Conservation (phyloP, 192 early-diverging fungal genomes). For the Jimgerdemannia flammicorona region DNA sequence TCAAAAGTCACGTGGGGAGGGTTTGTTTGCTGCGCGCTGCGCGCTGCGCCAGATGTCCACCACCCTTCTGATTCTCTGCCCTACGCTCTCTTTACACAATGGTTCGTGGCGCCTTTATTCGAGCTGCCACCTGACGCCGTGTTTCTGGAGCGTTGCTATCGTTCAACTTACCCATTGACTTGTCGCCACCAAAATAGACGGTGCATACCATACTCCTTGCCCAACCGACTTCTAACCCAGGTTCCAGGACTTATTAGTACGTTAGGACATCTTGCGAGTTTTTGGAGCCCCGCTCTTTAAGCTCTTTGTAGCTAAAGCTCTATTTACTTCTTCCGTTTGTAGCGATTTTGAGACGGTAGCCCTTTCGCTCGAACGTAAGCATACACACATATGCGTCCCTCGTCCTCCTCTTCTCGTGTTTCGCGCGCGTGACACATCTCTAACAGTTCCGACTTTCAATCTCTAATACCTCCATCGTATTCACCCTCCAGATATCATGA, state of each 20-base stretch:
- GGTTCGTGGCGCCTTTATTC: no score
- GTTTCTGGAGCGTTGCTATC: no score
- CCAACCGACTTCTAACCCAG: not conserved
- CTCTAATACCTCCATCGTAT: not conserved
- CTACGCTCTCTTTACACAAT: no score
- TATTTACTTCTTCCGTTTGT: not conserved
- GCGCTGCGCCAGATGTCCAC: no score
- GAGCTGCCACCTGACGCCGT: no score
- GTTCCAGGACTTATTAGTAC: conserved; percentile 3
- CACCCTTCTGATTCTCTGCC: no score
- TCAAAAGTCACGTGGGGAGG: not conserved
- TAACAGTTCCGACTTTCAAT: not conserved
- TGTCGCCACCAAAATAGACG: not conserved
- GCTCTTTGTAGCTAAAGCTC: not conserved
- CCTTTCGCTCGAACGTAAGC: conserved; percentile 1
- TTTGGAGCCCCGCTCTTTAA: not conserved
- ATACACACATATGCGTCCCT: not conserved
- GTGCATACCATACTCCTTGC: conserved; percentile 3
- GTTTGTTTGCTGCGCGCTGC: no score
- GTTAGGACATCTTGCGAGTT: not conserved
- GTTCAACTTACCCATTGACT: not conserved
- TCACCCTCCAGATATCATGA: not conserved
- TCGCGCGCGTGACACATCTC: not conserved
- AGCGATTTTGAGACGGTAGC: conserved; percentile 6
- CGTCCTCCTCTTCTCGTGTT: not conserved